These are phyloP conservation scores for Lenwebbia sp. DNA, from an alignment of 345 rosid species.

Conservation along the genomic window DNA sequence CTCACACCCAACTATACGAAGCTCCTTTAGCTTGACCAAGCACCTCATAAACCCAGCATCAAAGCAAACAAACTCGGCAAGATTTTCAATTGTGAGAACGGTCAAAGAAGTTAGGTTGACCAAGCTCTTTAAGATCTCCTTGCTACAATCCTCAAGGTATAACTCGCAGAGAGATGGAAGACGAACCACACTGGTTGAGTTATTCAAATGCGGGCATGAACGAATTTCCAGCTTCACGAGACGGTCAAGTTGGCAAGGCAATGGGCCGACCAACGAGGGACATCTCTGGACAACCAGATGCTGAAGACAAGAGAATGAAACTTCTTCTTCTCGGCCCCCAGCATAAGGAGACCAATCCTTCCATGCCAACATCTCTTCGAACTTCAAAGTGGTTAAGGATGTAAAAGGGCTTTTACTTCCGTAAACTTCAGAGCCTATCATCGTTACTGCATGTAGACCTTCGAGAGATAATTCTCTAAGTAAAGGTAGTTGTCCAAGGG, in stretches of 20 bases:
- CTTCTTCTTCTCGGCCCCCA: fast-evolving
- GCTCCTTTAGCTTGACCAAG: neutral
- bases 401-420: neutral
- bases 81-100: neutral
- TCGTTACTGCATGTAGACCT: neutral
- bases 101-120: neutral
- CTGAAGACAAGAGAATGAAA: neutral
- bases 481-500: neutral
- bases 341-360: neutral
- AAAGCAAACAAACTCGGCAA: neutral
- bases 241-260: neutral
- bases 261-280: neutral
- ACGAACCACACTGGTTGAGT: neutral
- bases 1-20: neutral
- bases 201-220: neutral
- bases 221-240: neutral
- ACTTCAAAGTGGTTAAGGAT: neutral
- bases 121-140: neutral
- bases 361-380: neutral
- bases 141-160: neutral
- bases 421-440: neutral
- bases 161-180: neutral
- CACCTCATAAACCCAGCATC: neutral
- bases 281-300: neutral
- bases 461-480: neutral